A percentile compares a stretch with the other conserved stretches of the same genome.
These are phyloP conservation scores for Triticum urartu DNA, from an alignment of 176 grass and related monocot genomes.

Conservation along the genomic window DNA sequence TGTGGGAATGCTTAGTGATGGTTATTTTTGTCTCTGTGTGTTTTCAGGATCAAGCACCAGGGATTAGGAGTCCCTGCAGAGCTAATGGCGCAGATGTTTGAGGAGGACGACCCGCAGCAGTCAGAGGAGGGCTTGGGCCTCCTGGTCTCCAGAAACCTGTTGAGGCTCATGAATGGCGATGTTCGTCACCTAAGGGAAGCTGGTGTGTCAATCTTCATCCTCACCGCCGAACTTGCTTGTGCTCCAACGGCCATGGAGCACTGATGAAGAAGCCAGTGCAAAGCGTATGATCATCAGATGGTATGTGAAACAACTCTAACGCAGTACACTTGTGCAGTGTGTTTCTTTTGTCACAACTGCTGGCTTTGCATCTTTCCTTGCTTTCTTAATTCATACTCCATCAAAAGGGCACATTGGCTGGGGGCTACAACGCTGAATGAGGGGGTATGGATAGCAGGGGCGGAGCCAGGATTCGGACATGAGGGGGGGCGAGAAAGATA, in stretches of 20 bases:
- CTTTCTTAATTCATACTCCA: background rate
- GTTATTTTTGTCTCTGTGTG: background rate
- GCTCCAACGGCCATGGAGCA: slow-evolving; percentile 17
- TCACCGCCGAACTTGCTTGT: slow-evolving; percentile 70
- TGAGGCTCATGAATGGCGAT: slow-evolving; percentile 90
- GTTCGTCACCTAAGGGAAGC: slow-evolving; percentile 72
- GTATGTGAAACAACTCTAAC: slow-evolving; percentile 6
- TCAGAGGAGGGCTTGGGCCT: slow-evolving; percentile 75
- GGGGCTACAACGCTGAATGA: background rate
- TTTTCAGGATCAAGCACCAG: slow-evolving; percentile 68
- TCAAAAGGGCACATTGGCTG: background rate
- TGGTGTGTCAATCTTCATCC: slow-evolving; percentile 70
- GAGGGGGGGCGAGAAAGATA: too few species aligned
- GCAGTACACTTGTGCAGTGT: background rate
- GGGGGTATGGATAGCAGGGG: background rate
- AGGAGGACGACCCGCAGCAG: slow-evolving; percentile 45
- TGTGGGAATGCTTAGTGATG: background rate
- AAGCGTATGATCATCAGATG: background rate
- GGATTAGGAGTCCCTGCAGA: slow-evolving; percentile 62
- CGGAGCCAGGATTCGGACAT: too few species aligned
- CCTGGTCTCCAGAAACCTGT: slow-evolving; percentile 73
- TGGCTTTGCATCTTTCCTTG: background rate
- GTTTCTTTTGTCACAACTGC: background rate
- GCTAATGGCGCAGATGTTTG: slow-evolving; percentile 75
- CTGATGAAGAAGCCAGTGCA: slow-evolving; percentile 8